phyloP scores from a whole-genome alignment of 2,329 filamentous ascomycete genomes.

The Colletotrichum tofieldiae region DNA sequence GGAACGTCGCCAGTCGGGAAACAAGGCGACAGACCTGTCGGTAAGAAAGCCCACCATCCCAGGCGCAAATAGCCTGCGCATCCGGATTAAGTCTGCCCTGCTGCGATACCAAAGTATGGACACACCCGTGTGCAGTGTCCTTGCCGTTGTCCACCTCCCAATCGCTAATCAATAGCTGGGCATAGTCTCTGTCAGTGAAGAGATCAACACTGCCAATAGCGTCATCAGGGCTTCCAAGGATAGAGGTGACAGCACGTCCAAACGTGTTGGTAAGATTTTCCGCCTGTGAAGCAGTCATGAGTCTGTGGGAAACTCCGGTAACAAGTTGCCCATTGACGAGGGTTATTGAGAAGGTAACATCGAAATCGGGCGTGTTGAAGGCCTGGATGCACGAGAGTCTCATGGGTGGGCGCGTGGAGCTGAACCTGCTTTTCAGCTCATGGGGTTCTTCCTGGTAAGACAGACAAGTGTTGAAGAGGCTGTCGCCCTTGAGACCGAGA shows the following conservation, averaged over 20 bases:
- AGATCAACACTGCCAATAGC: constrained; percentile 64
- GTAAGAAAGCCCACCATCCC: constrained; percentile 63
- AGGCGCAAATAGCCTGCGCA: constrained; percentile 59
- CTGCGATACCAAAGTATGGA: constrained; percentile 63
- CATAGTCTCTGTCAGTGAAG: constrained; percentile 70
- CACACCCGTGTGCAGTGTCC: constrained; percentile 57
- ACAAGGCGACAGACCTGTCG: constrained; percentile 56
- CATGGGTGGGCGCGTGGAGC: constrained; percentile 47
- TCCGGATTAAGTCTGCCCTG: constrained; percentile 58
- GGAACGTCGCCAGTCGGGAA: constrained; percentile 57
- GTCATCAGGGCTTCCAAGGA: constrained; percentile 59
- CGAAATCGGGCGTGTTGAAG: constrained; percentile 62
- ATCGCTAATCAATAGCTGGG: constrained; percentile 69
- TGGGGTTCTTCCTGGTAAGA: constrained; percentile 61
- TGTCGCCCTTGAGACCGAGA: constrained; percentile 58
- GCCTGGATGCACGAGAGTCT: constrained; percentile 54
- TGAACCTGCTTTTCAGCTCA: constrained; percentile 54
- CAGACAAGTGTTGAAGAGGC: constrained; percentile 67
- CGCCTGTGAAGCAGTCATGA: constrained; percentile 61
- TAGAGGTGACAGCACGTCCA: constrained; percentile 64
- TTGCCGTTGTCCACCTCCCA: constrained; percentile 58
- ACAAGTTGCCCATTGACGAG: constrained; percentile 60
- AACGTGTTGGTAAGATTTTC: constrained; percentile 68
- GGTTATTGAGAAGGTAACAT: constrained; percentile 62
- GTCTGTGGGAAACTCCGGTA: constrained; percentile 61